These are phyloP conservation scores for Fomitopsis serialis DNA, from an alignment of 768 basidiomycete species.

Conservation along the genomic window DNA sequence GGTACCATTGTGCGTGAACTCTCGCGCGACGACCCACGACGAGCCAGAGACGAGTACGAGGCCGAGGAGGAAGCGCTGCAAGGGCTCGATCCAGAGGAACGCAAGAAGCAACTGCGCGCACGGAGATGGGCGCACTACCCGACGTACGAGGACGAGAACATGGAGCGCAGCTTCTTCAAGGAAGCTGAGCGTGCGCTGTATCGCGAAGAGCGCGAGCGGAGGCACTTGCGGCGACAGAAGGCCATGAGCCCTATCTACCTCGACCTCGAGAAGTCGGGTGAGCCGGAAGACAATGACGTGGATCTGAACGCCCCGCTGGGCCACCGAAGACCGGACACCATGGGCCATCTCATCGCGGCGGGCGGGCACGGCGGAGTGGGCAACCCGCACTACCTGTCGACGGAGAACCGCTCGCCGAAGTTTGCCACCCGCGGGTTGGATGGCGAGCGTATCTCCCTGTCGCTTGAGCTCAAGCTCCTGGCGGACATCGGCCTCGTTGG, in stretches of 20 bases:
- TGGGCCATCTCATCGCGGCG: slow-evolving; percentile 62
- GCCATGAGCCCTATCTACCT: slow-evolving; percentile 39
- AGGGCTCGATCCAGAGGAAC: slow-evolving; percentile 41
- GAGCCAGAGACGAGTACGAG: slow-evolving; percentile 67
- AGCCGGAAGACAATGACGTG: slow-evolving; percentile 31
- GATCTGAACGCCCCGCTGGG: slow-evolving; percentile 59
- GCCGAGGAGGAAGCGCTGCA: slow-evolving; percentile 57
- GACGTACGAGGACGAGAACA: slow-evolving; percentile 52
- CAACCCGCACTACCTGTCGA: slow-evolving; percentile 78
- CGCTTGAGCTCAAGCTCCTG: slow-evolving; percentile 87
- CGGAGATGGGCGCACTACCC: slow-evolving; percentile 83
- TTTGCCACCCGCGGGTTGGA: slow-evolving; percentile 75
- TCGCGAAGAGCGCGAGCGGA: slow-evolving; percentile 56
- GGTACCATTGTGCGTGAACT: slow-evolving; percentile 88
- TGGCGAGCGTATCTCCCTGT: slow-evolving; percentile 76
- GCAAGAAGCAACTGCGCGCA: slow-evolving; percentile 55
- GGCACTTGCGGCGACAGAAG: slow-evolving; percentile 41
- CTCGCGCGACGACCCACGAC: slow-evolving; percentile 55
- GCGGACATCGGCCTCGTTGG: slow-evolving; percentile 97
- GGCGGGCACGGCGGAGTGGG: slow-evolving; percentile 84
- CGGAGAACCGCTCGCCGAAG: slow-evolving; percentile 74
- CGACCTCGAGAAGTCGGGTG: slow-evolving; percentile 55
- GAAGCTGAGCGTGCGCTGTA: slow-evolving; percentile 62
- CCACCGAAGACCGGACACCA: slow-evolving; percentile 40
- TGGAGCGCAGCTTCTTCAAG: slow-evolving; percentile 58